These are phyloP conservation scores for Dichotomocladium elegans DNA, from an alignment of 371 early-diverging fungal genomes.

Conservation along the genomic window DNA sequence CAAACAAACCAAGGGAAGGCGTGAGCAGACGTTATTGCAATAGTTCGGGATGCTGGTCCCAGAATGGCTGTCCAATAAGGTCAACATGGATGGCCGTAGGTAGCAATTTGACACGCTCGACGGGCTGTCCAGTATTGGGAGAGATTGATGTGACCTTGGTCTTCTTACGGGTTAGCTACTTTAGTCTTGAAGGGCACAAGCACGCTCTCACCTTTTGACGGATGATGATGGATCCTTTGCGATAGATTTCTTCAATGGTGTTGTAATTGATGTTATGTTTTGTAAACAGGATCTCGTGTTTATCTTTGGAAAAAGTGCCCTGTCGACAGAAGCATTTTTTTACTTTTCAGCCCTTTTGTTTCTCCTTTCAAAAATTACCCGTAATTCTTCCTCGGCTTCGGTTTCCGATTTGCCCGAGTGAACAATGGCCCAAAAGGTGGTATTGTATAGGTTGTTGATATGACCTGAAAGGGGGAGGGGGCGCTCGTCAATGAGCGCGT, in stretches of 20 bases:
- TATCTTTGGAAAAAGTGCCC: conserved; percentile 80
- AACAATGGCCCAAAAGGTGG: conserved; percentile 92
- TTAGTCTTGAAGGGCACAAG: background rate
- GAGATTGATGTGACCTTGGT: conserved; percentile 35
- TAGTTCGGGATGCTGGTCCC: conserved; percentile 52
- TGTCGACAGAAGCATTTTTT: conserved; percentile 10
- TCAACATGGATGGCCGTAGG: conserved; percentile 69
- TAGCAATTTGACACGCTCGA: conserved; percentile 29
- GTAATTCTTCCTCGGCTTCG: conserved; percentile 65
- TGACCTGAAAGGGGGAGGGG: conserved; percentile 46
- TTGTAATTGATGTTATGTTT: conserved; percentile 88
- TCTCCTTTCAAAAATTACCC: conserved; percentile 37
- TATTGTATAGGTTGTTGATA: conserved; percentile 90
- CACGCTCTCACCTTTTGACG: conserved; percentile 46
- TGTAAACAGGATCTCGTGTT: conserved; percentile 87
- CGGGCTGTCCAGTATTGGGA: conserved; percentile 27
- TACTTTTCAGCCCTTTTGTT: background rate
- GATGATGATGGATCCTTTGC: conserved; percentile 82
- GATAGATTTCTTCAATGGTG: conserved; percentile 71
- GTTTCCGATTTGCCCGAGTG: conserved; percentile 60
- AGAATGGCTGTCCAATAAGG: conserved; percentile 86
- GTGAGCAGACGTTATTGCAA: conserved; percentile 8
- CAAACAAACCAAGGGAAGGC: background rate
- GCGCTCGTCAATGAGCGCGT: background rate
- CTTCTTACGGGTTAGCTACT: conserved; percentile 5